Evolutionary conservation across 2,329 filamentous ascomycete genomes (phyloP).

Genomic region (Didymella pomorum): DNA sequence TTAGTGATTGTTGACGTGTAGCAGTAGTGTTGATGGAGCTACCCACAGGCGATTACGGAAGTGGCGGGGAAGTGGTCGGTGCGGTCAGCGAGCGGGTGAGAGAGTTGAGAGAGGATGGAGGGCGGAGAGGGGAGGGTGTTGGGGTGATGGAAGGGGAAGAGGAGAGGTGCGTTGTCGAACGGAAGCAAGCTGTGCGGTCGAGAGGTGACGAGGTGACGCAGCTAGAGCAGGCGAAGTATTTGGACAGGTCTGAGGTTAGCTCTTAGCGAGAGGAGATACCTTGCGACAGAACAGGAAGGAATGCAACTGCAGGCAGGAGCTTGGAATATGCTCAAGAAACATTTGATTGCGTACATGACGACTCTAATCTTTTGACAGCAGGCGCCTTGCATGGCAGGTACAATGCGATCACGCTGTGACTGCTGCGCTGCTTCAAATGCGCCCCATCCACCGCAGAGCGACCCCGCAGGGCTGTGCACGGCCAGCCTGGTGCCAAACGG

Average conservation of each 20-base stretch:
- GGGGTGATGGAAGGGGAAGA: conserved; percentile 29
- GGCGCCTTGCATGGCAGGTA: conserved; percentile 22
- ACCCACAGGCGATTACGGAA: conserved; percentile 45
- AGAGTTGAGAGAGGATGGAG: conserved; percentile 27
- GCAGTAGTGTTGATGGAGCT: conserved; percentile 25
- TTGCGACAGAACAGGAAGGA: conserved; percentile 38
- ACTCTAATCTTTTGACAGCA: conserved; percentile 13
- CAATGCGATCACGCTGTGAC: conserved; percentile 9
- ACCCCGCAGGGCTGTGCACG: conserved; percentile 30
- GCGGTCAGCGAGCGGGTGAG: conserved; percentile 33
- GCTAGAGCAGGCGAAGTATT: conserved; percentile 34
- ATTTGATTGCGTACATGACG: not conserved
- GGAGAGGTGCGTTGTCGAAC: conserved; percentile 29
- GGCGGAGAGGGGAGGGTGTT: conserved; percentile 29
- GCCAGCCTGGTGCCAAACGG: conserved; percentile 24
- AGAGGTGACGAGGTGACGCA: conserved; percentile 33
- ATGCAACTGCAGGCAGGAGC: conserved; percentile 24
- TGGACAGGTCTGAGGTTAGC: conserved; percentile 32
- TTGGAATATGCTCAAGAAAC: not conserved
- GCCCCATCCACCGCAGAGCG: conserved; percentile 24
- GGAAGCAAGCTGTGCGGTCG: conserved; percentile 26
- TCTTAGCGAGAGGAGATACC: conserved; percentile 42
- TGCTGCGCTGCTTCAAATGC: conserved; percentile 23
- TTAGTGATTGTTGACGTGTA: conserved; percentile 36
- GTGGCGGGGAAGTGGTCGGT: conserved; percentile 48